Percentiles rank a stretch among this genome's conserved stretches.
Evolutionary conservation across 1,139 yeast species (phyloP).

Genomic region (Geotrichum histeridarum): DNA sequence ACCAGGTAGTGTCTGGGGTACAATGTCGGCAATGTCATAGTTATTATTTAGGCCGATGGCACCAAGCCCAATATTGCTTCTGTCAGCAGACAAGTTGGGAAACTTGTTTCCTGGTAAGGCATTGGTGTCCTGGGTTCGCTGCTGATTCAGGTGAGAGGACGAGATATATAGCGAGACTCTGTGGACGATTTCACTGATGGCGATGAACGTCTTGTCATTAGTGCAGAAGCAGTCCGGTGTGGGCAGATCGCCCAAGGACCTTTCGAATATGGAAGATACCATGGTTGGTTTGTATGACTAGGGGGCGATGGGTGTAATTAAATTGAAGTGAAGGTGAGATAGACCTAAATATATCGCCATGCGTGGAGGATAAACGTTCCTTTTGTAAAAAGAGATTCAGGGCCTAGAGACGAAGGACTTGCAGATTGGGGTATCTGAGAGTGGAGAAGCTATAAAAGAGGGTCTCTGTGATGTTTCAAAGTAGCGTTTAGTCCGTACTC

Average conservation of each 20-base stretch:
- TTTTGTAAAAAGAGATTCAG: not conserved
- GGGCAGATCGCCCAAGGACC: not conserved
- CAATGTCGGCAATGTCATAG: conserved; percentile 8
- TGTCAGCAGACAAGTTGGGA: not conserved
- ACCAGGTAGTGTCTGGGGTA: conserved; percentile 23
- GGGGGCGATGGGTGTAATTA: not conserved
- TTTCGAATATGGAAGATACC: not conserved
- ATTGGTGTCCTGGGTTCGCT: conserved; percentile 7
- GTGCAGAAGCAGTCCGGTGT: conserved; percentile 3
- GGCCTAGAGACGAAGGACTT: too few relatives aligned
- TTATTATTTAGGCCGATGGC: not conserved
- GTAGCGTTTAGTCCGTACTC: too few relatives aligned
- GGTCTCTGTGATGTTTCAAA: too few relatives aligned
- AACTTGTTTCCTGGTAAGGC: not conserved
- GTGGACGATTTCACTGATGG: conserved; percentile 16
- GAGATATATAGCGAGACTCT: conserved; percentile 16
- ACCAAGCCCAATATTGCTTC: not conserved
- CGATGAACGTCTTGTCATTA: conserved; percentile 14
- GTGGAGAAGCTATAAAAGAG: too few relatives aligned
- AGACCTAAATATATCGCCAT: not conserved
- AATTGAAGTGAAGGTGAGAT: not conserved
- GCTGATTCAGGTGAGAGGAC: conserved; percentile 15
- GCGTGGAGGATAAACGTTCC: not conserved
- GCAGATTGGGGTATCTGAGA: too few relatives aligned
- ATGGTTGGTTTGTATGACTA: not conserved